Evolutionary conservation across 2,329 filamentous ascomycete genomes (phyloP), one percentile per base, ranked within the genome.

Genomic region (Trichoderma endophyticum): DNA sequence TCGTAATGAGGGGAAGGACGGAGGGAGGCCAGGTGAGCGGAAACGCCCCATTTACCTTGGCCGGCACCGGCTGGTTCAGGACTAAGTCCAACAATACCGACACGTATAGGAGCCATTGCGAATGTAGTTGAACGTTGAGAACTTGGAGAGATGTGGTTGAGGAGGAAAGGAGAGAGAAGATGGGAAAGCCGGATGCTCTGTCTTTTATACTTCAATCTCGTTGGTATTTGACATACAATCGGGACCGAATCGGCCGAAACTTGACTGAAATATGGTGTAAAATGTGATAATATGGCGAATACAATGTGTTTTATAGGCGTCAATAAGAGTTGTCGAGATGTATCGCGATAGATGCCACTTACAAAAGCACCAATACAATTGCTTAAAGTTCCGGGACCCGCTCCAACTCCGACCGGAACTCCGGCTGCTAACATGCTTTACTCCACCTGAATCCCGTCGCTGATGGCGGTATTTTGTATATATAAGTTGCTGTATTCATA

Each of bases 1-100:
- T 81, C 71, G 74, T 83, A 87, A 18, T 82, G 77, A 5, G 79
- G 73, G 5, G 62, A 67, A 36, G 80, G 81, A 21, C 81, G 77
- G 0, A 83, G 77, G 0, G 84, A 83, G 28, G 82, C 77, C 9
- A 90, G 83, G 76, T 89, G 89, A 78, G 73, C 84, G 78, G 9
- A 84, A 86, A 70, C 88, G 83, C 43, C 87, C 88, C 74, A 89
- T 82, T 34, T 56, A 15, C 73, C 73, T 21, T 70, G 43, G 5
- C 70, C 70, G 1, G 48, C 14, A 8, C 57, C 21, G 12, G 51
- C 57, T 5, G 24, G 21, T 1, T 64, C 21, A 28, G 68, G 8
- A 8, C 54, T 51, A 28, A 77, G 72, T 28, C 75, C 75, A 28
- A 77, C 70, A 21, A 77, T 64, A 28, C 72, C 75, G n/a, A 75